Conservation (phyloP, 768 basidiomycete genomes). For the Paxillus ammoniavirescens region DNA sequence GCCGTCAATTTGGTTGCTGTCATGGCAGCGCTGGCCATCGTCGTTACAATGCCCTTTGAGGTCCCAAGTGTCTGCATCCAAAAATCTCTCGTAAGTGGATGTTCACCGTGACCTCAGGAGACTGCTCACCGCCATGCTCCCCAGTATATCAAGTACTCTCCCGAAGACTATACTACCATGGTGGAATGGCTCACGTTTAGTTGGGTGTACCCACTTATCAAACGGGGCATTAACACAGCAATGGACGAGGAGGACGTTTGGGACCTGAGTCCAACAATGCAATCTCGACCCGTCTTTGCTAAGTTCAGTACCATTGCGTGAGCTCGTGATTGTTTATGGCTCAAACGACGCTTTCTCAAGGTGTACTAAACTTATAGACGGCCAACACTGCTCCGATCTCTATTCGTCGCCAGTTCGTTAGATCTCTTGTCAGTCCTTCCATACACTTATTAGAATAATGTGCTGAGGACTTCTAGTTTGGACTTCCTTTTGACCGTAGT, state of each 20-base stretch:
- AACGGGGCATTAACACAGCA: conserved; percentile 38
- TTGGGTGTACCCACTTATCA: conserved; percentile 20
- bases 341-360: neutral
- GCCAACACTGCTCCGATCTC: conserved; percentile 31
- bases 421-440: conserved; percentile 30
- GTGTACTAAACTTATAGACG: neutral
- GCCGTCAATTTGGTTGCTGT: conserved; percentile 1
- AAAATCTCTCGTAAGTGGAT: conserved; percentile 52
- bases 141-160: conserved; percentile 52
- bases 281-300: conserved; percentile 23
- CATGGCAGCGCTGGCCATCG: neutral
- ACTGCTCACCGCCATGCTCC: neutral
- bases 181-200: conserved; percentile 23
- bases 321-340: neutral
- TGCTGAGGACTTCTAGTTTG: conserved; percentile 13
- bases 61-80: conserved; percentile 51
- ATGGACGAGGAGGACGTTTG: conserved; percentile 27
- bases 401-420: conserved; percentile 39
- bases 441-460: neutral
- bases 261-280: conserved; percentile 22
- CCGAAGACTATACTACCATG: conserved; percentile 27
- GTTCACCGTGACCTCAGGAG: neutral
- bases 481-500: conserved; percentile 43
- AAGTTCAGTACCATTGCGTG: conserved; percentile 37
- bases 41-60: conserved; percentile 52